A percentile compares a stretch with the other conserved stretches of the same genome.
These are phyloP conservation scores for Lotus japonicus DNA, from an alignment of 306 rosid species.

Conservation along the genomic window DNA sequence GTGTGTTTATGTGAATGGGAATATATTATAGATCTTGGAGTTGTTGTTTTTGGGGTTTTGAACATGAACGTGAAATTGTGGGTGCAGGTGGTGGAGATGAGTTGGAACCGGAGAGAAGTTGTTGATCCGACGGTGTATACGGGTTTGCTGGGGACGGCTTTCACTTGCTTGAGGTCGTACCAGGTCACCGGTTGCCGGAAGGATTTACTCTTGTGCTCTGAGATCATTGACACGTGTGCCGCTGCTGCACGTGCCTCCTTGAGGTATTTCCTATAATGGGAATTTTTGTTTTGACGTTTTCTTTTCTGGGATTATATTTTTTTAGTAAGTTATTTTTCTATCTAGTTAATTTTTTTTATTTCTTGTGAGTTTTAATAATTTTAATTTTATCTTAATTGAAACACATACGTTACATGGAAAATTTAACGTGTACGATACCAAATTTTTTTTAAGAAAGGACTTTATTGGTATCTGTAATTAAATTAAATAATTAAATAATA, in stretches of 20 bases:
- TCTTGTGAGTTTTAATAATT: no score
- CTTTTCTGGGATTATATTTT: no score
- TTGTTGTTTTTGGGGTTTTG: background rate
- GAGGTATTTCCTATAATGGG: slow-evolving; percentile 68
- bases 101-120: slow-evolving; percentile 49
- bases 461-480: no score
- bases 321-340: no score
- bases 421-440: no score
- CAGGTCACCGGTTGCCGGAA: slow-evolving; percentile 44
- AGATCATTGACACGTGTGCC: slow-evolving; percentile 56
- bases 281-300: no score
- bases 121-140: slow-evolving; percentile 66
- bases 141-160: slow-evolving; percentile 80
- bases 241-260: slow-evolving; percentile 44
- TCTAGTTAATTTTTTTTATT: background rate
- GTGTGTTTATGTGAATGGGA: background rate
- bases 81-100: slow-evolving; percentile 55
- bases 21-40: background rate
- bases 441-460: no score
- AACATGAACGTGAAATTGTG: no score
- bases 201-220: slow-evolving; percentile 57
- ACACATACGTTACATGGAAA: no score
- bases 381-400: no score
- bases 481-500: no score
- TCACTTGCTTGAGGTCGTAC: slow-evolving; percentile 69